These are phyloP conservation scores for Exophiala mesophila DNA, from an alignment of 2,329 filamentous ascomycete genomes.

Conservation along the genomic window DNA sequence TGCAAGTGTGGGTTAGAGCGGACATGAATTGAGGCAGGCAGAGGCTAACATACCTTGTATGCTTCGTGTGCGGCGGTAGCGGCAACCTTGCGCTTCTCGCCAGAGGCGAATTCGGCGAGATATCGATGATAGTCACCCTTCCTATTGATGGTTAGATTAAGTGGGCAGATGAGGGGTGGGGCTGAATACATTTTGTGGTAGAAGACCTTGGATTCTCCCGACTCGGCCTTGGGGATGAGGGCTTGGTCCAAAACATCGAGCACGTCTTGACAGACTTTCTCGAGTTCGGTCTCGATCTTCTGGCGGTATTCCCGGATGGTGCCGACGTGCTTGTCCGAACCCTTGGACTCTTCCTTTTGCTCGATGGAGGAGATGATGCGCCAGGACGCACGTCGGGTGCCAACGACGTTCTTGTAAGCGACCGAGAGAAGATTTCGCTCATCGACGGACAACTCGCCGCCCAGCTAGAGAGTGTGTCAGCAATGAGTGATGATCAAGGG, in stretches of 20 bases:
- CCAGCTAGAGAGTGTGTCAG: constrained; percentile 45
- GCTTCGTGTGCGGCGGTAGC: constrained; percentile 86
- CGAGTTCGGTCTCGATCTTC: constrained; percentile 97
- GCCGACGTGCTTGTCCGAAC: constrained; percentile 86
- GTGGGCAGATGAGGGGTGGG: constrained; percentile 5
- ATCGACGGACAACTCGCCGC: constrained; percentile 63
- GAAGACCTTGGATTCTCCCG: constrained; percentile 98
- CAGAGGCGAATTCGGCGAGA: constrained; percentile 86
- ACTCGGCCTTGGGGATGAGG: constrained; percentile 91
- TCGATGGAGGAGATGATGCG: constrained; percentile 99
- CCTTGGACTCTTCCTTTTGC: constrained; percentile 99
- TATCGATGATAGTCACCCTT: constrained; percentile 98
- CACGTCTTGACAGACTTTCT: constrained; percentile 97
- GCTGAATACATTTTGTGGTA: constrained; percentile 95
- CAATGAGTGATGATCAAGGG: constrained; percentile 2
- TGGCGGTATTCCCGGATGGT: constrained; percentile 96
- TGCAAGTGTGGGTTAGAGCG: constrained; percentile 35
- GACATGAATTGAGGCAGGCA: neutral
- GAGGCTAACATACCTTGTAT: constrained; percentile 73
- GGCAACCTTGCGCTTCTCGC: constrained; percentile 85
- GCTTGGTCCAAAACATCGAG: constrained; percentile 89
- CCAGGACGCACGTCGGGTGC: constrained; percentile 96
- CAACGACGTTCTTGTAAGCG: constrained; percentile 99
- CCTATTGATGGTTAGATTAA: constrained; percentile 51
- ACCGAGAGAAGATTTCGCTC: constrained; percentile 91